Evolutionary conservation across 106 monocot genomes (phyloP), one percentile per base, ranked within the genome.

Genomic region (Gastrodia elata): DNA sequence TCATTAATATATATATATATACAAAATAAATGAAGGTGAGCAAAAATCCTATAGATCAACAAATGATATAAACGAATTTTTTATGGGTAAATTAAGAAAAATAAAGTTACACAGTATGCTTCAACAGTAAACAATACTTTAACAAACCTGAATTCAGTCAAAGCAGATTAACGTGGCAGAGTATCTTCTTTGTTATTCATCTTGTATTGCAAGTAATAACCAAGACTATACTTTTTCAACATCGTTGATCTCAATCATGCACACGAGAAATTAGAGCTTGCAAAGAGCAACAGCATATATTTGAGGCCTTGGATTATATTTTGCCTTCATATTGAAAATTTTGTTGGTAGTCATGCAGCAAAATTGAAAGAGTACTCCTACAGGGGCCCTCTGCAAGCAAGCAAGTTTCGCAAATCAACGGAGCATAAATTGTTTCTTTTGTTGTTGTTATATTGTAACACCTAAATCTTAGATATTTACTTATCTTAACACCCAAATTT

Each of bases 301-400:
- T 22, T 52, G 13, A 57, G 48, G 28, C 13, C 9, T 20, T n/a
- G 30, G 1, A 55, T 87, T 72, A 93, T 26, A 94, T 84, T 80
- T 94, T 94, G 25, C 94, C 94, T 75, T 88, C 78, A 81, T 84
- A 94, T 59, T 82, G 83, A 86, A 94, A 94, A 78, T 82, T 76
- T 13, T 87, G 68, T 75, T 74, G 70, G 81, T 94, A 88, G 65
- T 94, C 90, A 52, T 83, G 77, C 30, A 79, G 73, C 73, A 94
- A 70, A 71, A 49, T 68, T 43, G 85, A 77, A 72, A 94, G 90
- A 64, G 83, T 88, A 73, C 73, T 94, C 80, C 90, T 83, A 73
- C 88, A 82, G 38, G 83, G 73, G 36, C 86, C 90, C 72, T 90
- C 94, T 94, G 85, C 57, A 87, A 81, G 72, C 72, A 16, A 27